Evolutionary conservation across 768 basidiomycete species (phyloP), one percentile per base, ranked within the genome.

Genomic region (Boletus fagicola): DNA sequence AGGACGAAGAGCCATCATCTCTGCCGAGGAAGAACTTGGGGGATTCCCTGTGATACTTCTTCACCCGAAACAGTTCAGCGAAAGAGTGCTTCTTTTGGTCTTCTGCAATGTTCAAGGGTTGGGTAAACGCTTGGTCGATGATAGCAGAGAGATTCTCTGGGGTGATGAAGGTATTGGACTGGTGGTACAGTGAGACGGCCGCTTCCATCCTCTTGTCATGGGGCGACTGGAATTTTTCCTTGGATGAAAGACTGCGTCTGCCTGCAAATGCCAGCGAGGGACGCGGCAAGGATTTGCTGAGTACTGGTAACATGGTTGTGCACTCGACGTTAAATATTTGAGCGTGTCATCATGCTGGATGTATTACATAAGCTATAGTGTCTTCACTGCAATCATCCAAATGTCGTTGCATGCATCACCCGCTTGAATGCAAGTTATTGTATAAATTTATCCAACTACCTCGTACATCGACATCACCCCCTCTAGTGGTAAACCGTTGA

Each of bases 161-260:
- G 12, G 89, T 89, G 60, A 93, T 80, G 75, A 88, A 90, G 2
- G 76, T 74, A 55, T 83, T 83, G 49, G 85, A 74, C 74, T 90
- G 83, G 76, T 93, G 90, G 75, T 92, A 92, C 52, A 92, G 80
- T 11, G 83, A 79, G 60, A 91, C 80, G 60, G 92, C 84, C 4
- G 88, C 85, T 57, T 87, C 86, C 76, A 90, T 77, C 74, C 76
- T 79, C 42, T 53, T 53, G 50, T 73, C 64, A 49, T 62, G 58
- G 18, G 61, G 52, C 5, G 65, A 61, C 49, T 61, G 64, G 15
- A 43, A 3, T n/a, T 49, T 62, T 36, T 56, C 51, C 35, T 54
- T 71, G 52, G 63, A 65, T 11, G 70, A 72, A 15, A 56, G 40
- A 20, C 47, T 30, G 42, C 70, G 70, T 49, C 50, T 62, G 48